A percentile compares a stretch with the other conserved stretches of the same genome.
Conservation (phyloP, 352 stramenopile genomes). For the Pythium coloratum region DNA sequence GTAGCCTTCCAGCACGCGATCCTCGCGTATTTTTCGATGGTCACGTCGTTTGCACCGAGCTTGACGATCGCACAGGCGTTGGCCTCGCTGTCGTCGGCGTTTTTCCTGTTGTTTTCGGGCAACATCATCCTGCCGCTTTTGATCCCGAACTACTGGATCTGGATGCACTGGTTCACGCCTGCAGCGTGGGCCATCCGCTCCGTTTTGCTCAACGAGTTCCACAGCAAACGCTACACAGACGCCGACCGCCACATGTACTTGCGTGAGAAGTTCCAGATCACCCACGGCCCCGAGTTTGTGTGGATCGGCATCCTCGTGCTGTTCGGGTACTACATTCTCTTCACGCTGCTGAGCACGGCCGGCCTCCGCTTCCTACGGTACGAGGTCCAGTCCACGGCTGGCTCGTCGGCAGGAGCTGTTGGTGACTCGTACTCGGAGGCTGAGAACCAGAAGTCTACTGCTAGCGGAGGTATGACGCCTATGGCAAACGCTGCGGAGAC, state of each 20-base stretch:
- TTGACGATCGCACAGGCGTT: conserved; percentile 45
- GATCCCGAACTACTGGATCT: conserved; percentile 69
- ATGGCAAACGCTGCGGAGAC: background rate
- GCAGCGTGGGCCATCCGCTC: conserved; percentile 46
- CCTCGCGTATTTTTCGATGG: conserved; percentile 53
- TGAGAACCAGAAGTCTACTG: conserved; percentile 2
- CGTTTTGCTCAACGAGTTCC: conserved; percentile 60
- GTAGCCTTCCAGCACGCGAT: conserved; percentile 74
- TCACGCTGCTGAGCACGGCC: conserved; percentile 30
- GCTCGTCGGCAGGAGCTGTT: background rate
- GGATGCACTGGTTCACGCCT: conserved; percentile 72
- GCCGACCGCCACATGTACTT: background rate
- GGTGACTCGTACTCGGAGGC: conserved; percentile 19
- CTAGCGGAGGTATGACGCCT: background rate
- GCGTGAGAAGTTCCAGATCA: conserved; percentile 27
- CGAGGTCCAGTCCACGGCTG: conserved; percentile 24
- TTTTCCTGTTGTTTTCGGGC: conserved; percentile 70
- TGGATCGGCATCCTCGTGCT: conserved; percentile 37
- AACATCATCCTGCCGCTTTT: conserved; percentile 65
- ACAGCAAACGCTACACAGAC: conserved; percentile 3
- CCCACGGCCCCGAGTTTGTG: conserved; percentile 28
- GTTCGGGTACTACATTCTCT: conserved; percentile 35
- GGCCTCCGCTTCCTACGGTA: conserved; percentile 33
- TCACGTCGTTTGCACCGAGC: conserved; percentile 47
- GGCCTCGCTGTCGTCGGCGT: conserved; percentile 44